Evolutionary conservation across 495 filamentous ascomycete species (phyloP).

Genomic region (Cercophora newfieldiana): DNA sequence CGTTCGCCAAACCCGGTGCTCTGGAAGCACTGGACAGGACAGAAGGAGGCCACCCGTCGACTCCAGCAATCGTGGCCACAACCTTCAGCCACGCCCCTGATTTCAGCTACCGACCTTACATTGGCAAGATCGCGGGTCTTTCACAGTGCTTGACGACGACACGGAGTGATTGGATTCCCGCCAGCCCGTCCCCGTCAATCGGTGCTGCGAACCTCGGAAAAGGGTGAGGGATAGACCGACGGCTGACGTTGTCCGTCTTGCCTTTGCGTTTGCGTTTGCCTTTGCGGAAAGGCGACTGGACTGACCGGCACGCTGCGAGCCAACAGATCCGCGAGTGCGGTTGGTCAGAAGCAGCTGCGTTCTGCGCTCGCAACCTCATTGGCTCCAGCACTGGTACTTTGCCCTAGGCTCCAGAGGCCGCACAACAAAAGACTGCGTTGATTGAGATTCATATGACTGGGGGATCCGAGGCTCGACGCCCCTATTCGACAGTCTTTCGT

Average conservation of each 20-base stretch:
- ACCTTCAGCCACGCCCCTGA: slow-evolving; percentile 6
- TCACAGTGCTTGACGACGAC: slow-evolving; percentile 17
- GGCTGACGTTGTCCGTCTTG: neutral
- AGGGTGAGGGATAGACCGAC: neutral
- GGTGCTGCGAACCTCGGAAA: neutral
- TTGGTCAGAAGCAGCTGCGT: neutral
- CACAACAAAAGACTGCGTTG: slow-evolving; percentile 7
- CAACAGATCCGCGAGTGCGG: neutral
- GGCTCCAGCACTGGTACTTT: neutral
- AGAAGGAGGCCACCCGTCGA: neutral
- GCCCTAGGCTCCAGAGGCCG: slow-evolving; percentile 11
- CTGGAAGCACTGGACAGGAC: neutral
- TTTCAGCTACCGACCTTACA: slow-evolving; percentile 16
- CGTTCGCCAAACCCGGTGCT: neutral
- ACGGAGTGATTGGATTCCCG: slow-evolving; percentile 13
- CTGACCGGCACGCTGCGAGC: neutral
- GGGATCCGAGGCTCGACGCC: neutral
- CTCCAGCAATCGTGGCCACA: neutral
- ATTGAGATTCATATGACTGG: slow-evolving; percentile 12
- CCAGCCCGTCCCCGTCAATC: neutral
- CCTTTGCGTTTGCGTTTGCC: neutral
- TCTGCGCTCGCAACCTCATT: slow-evolving; percentile 4
- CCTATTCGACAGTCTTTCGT: neutral
- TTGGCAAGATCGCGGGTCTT: neutral
- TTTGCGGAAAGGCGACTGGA: neutral